Evolutionary conservation across 768 basidiomycete genomes (phyloP).

Genomic region (Termitomyces sp.): DNA sequence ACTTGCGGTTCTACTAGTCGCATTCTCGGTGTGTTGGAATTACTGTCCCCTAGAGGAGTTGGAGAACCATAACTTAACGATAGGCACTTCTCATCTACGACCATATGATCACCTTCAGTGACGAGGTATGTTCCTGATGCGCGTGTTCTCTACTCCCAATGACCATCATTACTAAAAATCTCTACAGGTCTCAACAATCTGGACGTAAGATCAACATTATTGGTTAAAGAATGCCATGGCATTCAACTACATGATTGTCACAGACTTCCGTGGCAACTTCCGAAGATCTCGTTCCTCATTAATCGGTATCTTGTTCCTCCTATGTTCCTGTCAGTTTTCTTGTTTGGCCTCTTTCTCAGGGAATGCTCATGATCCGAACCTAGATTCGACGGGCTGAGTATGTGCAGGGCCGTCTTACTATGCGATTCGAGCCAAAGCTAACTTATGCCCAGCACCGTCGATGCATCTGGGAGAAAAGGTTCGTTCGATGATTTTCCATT

Average conservation of each 20-base stretch:
- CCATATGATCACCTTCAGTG: constrained; percentile 1
- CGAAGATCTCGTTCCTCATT: constrained; percentile 1
- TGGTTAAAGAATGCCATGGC: not conserved
- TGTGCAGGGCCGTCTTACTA: not conserved
- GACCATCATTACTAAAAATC: not conserved
- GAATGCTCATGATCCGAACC: not conserved
- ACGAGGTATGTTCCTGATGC: not conserved
- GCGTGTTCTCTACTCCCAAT: not conserved
- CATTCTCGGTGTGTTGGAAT: not conserved
- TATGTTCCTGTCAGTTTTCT: not conserved
- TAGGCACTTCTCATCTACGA: constrained; percentile 1
- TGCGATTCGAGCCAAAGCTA: not conserved
- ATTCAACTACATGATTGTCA: not conserved
- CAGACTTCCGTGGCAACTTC: constrained; percentile 1
- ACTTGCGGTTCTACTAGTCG: not conserved
- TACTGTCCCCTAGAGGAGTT: not conserved
- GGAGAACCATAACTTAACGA: not conserved
- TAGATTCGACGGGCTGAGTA: not conserved
- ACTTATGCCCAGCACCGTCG: not conserved
- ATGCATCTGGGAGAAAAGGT: not conserved
- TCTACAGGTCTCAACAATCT: not conserved
- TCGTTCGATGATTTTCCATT: not conserved
- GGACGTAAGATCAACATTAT: not conserved
- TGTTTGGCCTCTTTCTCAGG: not conserved
- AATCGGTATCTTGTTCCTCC: constrained; percentile 1